Evolutionary conservation across 2,329 filamentous ascomycete genomes (phyloP).

Genomic region (Venturia aucupariae): DNA sequence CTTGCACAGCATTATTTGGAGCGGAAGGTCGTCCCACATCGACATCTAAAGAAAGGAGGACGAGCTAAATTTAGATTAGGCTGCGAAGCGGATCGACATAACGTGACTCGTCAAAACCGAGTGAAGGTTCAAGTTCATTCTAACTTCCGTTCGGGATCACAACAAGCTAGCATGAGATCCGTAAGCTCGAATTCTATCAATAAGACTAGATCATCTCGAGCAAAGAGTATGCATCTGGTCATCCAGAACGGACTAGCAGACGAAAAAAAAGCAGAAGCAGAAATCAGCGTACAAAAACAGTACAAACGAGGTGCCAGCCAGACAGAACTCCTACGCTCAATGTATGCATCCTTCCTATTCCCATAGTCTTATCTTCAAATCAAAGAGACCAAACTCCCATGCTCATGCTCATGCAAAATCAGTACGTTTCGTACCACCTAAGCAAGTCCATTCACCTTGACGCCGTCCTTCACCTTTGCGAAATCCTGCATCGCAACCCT

Average conservation of each 20-base stretch:
- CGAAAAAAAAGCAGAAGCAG: background rate
- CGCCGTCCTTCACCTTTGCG: slow-evolving; percentile 37
- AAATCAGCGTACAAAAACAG: background rate
- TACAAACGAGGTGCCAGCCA: background rate
- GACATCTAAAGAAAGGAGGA: too few relatives aligned
- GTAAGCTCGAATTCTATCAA: background rate
- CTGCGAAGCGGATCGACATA: too few relatives aligned
- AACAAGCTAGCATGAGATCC: background rate
- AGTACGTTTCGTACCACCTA: background rate
- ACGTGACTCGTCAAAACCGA: too few relatives aligned
- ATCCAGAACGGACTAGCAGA: background rate
- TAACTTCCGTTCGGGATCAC: background rate
- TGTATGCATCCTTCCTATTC: background rate
- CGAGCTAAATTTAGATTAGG: too few relatives aligned
- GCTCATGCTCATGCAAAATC: background rate
- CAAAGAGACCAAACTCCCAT: background rate
- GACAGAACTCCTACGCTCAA: background rate
- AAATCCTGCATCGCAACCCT: slow-evolving; percentile 50
- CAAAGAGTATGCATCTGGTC: background rate
- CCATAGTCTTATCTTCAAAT: background rate
- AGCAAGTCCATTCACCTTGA: slow-evolving; percentile 18
- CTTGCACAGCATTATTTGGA: too few relatives aligned
- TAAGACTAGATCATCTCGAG: background rate
- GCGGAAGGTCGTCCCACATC: too few relatives aligned
- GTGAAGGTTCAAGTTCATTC: too few relatives aligned